These are phyloP conservation scores for Pichia sp. DNA, from an alignment of 1,139 yeast genomes.

Conservation along the genomic window DNA sequence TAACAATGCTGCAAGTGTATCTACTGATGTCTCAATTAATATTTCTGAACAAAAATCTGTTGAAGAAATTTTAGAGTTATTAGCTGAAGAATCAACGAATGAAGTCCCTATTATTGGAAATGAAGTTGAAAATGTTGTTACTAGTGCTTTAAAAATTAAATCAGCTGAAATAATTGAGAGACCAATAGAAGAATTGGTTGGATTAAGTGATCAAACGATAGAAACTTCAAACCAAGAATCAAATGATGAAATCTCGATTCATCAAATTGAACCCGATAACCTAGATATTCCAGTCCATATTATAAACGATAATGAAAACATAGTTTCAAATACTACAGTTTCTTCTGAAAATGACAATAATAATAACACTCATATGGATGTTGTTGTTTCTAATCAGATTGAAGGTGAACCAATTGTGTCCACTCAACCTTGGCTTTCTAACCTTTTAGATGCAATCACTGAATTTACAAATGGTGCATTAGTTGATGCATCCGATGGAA, in stretches of 20 bases:
- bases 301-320: neutral
- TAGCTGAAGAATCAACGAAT: neutral
- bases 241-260: neutral
- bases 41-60: neutral
- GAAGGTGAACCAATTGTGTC: neutral
- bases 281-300: neutral
- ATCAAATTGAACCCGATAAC: neutral
- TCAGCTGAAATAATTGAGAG: neutral
- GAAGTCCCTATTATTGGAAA: neutral
- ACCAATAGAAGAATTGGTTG: neutral
- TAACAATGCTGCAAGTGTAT: neutral
- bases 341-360: neutral
- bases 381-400: neutral
- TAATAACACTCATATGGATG: neutral
- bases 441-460: neutral
- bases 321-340: neutral
- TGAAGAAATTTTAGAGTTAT: neutral
- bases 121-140: neutral
- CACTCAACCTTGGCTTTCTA: neutral
- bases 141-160: neutral
- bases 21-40: neutral
- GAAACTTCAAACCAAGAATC: neutral
- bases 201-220: neutral
- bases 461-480: conserved; percentile 9
- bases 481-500: conserved; percentile 15